Evolutionary conservation across 2,329 filamentous ascomycete genomes (phyloP), one percentile per base, ranked within the genome.

Genomic region (Clarireedia sp.): DNA sequence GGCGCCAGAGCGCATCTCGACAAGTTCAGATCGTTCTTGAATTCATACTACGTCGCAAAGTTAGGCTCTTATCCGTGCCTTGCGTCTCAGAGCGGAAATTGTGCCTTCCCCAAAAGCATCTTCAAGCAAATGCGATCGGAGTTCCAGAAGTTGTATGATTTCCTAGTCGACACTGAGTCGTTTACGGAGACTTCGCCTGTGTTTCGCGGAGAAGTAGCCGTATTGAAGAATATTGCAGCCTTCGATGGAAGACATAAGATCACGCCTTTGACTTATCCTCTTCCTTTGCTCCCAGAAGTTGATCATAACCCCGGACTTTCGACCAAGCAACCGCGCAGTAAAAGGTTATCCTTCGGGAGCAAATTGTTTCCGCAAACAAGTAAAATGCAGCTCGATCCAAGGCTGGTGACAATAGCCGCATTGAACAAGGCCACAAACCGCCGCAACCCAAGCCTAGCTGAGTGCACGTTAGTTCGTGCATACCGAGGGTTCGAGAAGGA

Each of bases 401-500:
- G 77, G 5, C 69, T 80, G 1, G 67, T 76, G 2, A 73, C 75
- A 2, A 77, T 82, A 48, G 74, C 78, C 14, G 78, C 84, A 12
- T 68, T 81, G 3, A 66, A 66, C 1, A 69, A 71, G 26, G 78
- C 79, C 10, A 78, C 77, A 0, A 81, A 82, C 57, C 60, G 60
- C 3, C 52, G 60, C 2, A 67, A 74, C 37, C 52, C 64, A 8
- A 57, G 58, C 0, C 54, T 76, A 0, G 67, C 70, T 33, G 68
- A 68, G 2, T 74, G 72, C 24, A 69, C 70, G 6, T 76, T 92
- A 2, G 84, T 94, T 1, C 73, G 77, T 51, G 81, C 83, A 1
- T 94, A 90, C 64, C 76, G 81, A 3, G 75, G 74, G 2, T 92
- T 91, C 55, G 89, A 94, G 64, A 79, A 82, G 51, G 76, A 81